Evolutionary conservation across 208 protist species (phyloP), one percentile per base, ranked within the genome.

Genomic region (Leishmania tropica): DNA sequence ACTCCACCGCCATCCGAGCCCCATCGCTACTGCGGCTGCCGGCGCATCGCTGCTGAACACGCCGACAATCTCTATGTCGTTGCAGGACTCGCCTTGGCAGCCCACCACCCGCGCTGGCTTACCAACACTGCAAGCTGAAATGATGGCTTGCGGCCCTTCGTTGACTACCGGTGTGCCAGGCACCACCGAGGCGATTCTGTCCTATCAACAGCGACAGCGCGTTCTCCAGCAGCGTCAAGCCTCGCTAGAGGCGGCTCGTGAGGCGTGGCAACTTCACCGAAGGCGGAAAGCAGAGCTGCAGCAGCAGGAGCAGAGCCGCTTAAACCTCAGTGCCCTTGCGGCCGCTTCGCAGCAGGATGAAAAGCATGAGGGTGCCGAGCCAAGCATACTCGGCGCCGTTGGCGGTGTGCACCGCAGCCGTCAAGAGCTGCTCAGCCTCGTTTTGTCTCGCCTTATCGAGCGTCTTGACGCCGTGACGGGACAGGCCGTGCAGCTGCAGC

Each of bases 181-280:
- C 11, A 45, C 35, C 78, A 48, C 84, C 6, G 72, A 92, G 45
- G 87, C 87, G 1, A n/a, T 88, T 15, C 80, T 72, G 3, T 92
- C 88, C 75, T 82, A 83, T 24, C 67, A 81, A 42, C 68, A 83
- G 21, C 80, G 84, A 51, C 79, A 81, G 68, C 76, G 77, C n/a
- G 65, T 28, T 24, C 48, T 88, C 45, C 85, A 76, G 70, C 71
- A 83, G 42, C 86, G 87, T 7, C 89, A 89, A 76, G 79, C 87
- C 40, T 64, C 86, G 6, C 81, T 92, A 35, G 67, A 80, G 48
- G 78, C 76, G 2, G 85, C 82, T 40, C 88, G 88, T 19, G 83
- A 84, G 35, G 80, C 81, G 48, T 89, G 76, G 65, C 82, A 84
- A 40, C 76, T 80, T 53, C 45, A 84, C 24, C 77, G 78, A 13